Percentiles rank a stretch among this genome's conserved stretches.
phyloP scores from a whole-genome alignment of 139 green algal genomes.

The Chlorella ohadii region DNA sequence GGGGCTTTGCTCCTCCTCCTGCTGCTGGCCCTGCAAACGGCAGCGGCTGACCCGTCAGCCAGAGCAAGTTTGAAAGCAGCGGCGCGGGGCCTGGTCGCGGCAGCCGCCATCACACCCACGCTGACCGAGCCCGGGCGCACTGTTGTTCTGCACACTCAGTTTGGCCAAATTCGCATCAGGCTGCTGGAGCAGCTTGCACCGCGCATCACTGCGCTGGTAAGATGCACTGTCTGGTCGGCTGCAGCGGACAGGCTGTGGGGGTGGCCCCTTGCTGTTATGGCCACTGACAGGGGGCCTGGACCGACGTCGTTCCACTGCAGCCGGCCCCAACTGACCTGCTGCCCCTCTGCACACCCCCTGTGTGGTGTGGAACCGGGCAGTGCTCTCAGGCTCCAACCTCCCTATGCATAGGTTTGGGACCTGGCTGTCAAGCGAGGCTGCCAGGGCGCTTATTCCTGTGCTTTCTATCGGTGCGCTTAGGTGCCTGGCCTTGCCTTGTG shows the following conservation, averaged over 20 bases:
- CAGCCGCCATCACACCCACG: neutral
- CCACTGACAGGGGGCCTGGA: too few species aligned
- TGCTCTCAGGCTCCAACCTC: too few species aligned
- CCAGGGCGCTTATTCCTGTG: neutral
- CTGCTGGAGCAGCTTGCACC: conserved; percentile 15
- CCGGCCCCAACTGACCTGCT: too few species aligned
- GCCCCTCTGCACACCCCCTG: too few species aligned
- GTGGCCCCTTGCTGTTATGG: too few species aligned
- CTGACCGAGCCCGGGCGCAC: neutral
- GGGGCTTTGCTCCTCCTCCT: neutral
- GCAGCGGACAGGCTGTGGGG: too few species aligned
- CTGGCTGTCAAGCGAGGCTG: neutral
- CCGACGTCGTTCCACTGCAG: too few species aligned
- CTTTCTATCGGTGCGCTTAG: neutral
- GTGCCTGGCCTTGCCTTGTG: neutral
- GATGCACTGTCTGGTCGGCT: too few species aligned
- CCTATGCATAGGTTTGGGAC: neutral
- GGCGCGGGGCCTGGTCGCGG: too few species aligned
- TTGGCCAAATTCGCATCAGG: neutral
- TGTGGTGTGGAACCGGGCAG: too few species aligned
- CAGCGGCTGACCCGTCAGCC: neutral
- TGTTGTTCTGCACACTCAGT: neutral
- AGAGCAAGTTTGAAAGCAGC: too few species aligned
- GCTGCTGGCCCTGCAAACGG: neutral
- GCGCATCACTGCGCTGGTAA: neutral